These are phyloP conservation scores for Botrytis tulipae DNA, from an alignment of 2,329 filamentous ascomycete genomes.

Conservation along the genomic window DNA sequence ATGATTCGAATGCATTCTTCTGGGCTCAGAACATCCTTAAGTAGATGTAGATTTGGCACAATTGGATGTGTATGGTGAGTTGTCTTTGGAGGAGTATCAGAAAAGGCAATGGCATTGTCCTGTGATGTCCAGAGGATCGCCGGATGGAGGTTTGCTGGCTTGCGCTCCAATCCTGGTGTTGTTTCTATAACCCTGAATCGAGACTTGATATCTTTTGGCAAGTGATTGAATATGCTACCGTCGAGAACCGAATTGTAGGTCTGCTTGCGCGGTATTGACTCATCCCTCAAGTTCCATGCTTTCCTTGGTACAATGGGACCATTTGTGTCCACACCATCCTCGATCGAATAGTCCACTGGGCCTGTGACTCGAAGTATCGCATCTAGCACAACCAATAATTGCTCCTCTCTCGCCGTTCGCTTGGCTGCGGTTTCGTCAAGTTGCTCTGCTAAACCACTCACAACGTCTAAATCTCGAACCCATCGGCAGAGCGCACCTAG, in stretches of 20 bases:
- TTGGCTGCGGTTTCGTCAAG: slow-evolving; percentile 43
- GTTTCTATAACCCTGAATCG: slow-evolving; percentile 60
- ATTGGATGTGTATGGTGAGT: slow-evolving; percentile 56
- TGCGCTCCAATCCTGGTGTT: slow-evolving; percentile 57
- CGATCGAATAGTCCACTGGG: slow-evolving; percentile 51
- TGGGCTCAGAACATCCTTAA: slow-evolving; percentile 58
- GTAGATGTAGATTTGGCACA: slow-evolving; percentile 60
- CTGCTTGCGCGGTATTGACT: slow-evolving; percentile 42
- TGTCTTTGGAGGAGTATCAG: slow-evolving; percentile 47
- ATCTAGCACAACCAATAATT: slow-evolving; percentile 61
- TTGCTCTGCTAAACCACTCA: slow-evolving; percentile 61
- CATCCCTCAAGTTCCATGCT: slow-evolving; percentile 58
- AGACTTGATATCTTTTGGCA: slow-evolving; percentile 41
- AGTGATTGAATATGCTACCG: slow-evolving; percentile 49
- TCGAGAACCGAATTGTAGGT: slow-evolving; percentile 59
- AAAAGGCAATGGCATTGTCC: slow-evolving; percentile 55
- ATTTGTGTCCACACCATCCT: slow-evolving; percentile 26
- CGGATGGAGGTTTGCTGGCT: slow-evolving; percentile 66
- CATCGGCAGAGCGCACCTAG: slow-evolving; percentile 68
- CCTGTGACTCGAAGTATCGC: slow-evolving; percentile 63
- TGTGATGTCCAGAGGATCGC: slow-evolving; percentile 63
- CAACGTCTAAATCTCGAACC: slow-evolving; percentile 69
- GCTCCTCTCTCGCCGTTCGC: slow-evolving; percentile 49
- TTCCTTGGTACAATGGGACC: slow-evolving; percentile 48
- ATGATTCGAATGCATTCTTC: slow-evolving; percentile 66